phyloP scores from a whole-genome alignment of 2,329 filamentous ascomycete species.

The Talaromyces sp. region DNA sequence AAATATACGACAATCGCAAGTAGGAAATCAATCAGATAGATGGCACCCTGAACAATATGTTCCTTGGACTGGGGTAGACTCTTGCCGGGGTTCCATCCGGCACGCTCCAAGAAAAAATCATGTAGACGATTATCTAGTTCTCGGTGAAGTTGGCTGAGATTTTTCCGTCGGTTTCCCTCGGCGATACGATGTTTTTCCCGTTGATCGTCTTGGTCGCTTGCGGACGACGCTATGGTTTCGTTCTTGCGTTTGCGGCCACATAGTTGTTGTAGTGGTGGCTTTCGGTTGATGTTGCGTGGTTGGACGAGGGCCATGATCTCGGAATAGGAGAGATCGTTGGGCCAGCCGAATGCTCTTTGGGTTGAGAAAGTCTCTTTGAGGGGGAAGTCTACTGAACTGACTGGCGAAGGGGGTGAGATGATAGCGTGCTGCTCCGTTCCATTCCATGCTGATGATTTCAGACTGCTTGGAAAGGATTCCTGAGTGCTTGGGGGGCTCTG shows the following conservation, averaged over 20 bases:
- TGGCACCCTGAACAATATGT: conserved; percentile 36
- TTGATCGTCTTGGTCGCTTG: conserved; percentile 33
- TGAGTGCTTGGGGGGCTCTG: conserved; percentile 32
- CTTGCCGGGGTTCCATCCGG: conserved; percentile 38
- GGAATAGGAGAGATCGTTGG: conserved; percentile 28
- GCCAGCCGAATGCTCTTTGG: conserved; percentile 30
- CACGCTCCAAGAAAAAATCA: conserved; percentile 36
- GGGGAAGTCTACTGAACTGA: conserved; percentile 34
- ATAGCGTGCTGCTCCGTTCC: conserved; percentile 21
- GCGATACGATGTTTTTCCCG: conserved; percentile 39
- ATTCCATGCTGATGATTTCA: conserved; percentile 22
- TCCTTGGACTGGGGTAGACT: conserved; percentile 39
- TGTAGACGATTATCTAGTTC: conserved; percentile 35
- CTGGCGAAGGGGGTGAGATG: conserved; percentile 33
- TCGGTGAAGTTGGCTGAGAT: conserved; percentile 36
- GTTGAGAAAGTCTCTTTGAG: conserved; percentile 31
- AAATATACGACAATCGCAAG: conserved; percentile 32
- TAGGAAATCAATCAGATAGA: conserved; percentile 38
- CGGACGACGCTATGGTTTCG: conserved; percentile 21
- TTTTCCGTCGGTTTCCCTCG: conserved; percentile 38
- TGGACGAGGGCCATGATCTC: conserved; percentile 34
- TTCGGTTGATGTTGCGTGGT: conserved; percentile 35
- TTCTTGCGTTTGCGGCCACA: conserved; percentile 38
- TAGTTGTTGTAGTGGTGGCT: conserved; percentile 35
- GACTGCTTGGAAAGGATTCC: conserved; percentile 32